Base-by-base conservation (phyloP, 108 stramenopile genomes). In the Nannochloropsis salina region DNA sequence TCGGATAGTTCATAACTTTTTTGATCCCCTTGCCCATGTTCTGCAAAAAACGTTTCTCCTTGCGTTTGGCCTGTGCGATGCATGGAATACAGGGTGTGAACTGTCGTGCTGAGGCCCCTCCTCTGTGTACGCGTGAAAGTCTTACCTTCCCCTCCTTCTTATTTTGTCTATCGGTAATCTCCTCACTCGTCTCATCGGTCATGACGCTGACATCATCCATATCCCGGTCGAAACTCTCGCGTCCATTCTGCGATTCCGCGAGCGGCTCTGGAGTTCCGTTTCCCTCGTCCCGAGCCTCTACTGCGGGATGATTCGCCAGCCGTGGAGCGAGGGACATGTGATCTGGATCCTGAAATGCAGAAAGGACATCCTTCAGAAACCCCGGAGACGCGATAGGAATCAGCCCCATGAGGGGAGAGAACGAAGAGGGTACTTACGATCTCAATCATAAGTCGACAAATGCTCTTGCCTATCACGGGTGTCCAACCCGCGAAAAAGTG, bases 1-100 rank as follows among this genome's bases (percentile, higher is more conserved):
- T 15, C 1, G 61, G 61, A 6, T 74, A 74, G 8, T 74, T 74
- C 61, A 74, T 74, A 8, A 74, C 61, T n/a, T 74, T 74, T 6
- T 74, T 74, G 4, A 74, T 74, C 4, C 61, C 61, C 61, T 74
- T 74, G 61, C 61, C 61, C 61, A 74, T 74, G n/a, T 74, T 74
- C 61, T 74, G 61, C 61, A 74, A n/a, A n/a, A 74, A 74, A 74
- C 61, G 61, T n/a, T 74, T 74, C 20, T 74, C 61, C 61, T 74
- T 74, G 61, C 61, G 61, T n/a, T 74, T 74, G 20, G 61, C 15
- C 8, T 6, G 15, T n/a, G 2, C 20, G 15, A 2, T n/a, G n/a
- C n/a, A n/a, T 74, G 61, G 61, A n/a, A n/a, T 74, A 74, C 31
- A 31, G 31, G 31, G 61, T 74, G 61, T n/a, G 61, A 15, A 6